Percentiles rank a stretch among this genome's conserved stretches.
Evolutionary conservation across 2,329 filamentous ascomycete species (phyloP).

Genomic region (Dactylellina drechsleri): DNA sequence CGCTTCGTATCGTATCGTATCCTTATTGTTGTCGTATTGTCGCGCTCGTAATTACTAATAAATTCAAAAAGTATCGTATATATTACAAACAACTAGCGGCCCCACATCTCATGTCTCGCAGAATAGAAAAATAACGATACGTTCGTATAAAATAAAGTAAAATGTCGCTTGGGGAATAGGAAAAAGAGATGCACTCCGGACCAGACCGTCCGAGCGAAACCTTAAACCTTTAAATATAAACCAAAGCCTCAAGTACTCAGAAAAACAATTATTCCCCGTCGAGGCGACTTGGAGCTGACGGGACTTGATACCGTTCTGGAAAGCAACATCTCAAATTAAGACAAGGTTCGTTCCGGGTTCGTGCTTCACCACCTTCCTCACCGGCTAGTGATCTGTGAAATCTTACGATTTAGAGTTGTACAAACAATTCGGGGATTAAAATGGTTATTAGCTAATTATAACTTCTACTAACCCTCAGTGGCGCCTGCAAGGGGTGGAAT

Average conservation of each 20-base stretch:
- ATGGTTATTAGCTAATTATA: too few relatives aligned
- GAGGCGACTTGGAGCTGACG: slow-evolving; percentile 9
- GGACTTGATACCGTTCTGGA: neutral
- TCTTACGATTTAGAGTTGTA: slow-evolving; percentile 21
- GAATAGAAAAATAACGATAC: too few relatives aligned
- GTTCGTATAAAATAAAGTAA: neutral
- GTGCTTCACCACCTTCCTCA: slow-evolving; percentile 21
- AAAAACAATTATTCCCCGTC: neutral
- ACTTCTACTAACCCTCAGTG: too few relatives aligned
- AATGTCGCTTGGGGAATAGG: neutral
- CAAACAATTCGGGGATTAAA: slow-evolving; percentile 1
- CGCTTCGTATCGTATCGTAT: neutral
- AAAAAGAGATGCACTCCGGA: neutral
- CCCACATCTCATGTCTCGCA: too few relatives aligned
- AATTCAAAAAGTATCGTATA: neutral
- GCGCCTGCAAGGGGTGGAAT: too few relatives aligned
- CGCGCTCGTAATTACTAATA: neutral
- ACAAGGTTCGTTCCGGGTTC: neutral
- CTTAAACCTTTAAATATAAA: slow-evolving; percentile 5
- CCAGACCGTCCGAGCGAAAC: neutral
- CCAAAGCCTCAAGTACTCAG: neutral
- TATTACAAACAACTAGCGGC: neutral
- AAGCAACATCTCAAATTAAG: slow-evolving; percentile 17
- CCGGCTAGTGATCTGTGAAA: neutral
- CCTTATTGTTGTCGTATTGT: neutral